phyloP scores from a whole-genome alignment of 306 rosid species.

The Malus orientalis region DNA sequence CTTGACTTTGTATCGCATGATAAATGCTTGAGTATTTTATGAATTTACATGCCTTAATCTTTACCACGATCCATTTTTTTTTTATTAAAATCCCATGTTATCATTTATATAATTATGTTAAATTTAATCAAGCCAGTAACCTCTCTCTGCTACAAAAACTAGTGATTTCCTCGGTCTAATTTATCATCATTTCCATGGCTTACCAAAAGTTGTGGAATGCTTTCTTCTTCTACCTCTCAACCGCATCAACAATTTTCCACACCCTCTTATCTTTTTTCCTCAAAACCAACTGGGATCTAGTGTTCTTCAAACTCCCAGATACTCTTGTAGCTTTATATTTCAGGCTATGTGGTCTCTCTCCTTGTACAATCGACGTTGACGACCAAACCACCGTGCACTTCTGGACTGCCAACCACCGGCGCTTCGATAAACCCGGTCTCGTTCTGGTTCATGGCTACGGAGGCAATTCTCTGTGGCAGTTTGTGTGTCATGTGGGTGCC shows the following conservation, averaged over 20 bases:
- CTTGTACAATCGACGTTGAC: conserved; percentile 20
- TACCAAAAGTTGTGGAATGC: background rate
- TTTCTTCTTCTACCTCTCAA: conserved; percentile 4
- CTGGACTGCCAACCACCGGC: conserved; percentile 19
- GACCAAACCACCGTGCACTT: conserved; percentile 33
- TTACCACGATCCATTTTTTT: no score
- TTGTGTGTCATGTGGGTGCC: conserved; percentile 21
- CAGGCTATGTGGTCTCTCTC: conserved; percentile 26
- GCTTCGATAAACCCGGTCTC: conserved; percentile 9
- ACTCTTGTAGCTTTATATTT: conserved; percentile 12
- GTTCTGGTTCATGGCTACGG: conserved; percentile 35
- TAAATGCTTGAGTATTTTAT: no score
- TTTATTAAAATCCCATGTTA: no score
- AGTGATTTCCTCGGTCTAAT: background rate
- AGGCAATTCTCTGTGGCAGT: conserved; percentile 33
- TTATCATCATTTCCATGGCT: background rate
- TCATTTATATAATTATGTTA: no score
- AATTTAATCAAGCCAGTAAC: no score
- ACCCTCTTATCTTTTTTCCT: background rate
- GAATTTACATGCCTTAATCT: no score
- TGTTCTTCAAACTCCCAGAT: background rate
- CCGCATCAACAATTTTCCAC: background rate
- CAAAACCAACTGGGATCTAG: background rate
- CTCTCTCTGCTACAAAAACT: no score
- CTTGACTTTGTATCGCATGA: no score